phyloP scores from a whole-genome alignment of 805 yeast genomes.

The Nakazawaea wickerhamii region DNA sequence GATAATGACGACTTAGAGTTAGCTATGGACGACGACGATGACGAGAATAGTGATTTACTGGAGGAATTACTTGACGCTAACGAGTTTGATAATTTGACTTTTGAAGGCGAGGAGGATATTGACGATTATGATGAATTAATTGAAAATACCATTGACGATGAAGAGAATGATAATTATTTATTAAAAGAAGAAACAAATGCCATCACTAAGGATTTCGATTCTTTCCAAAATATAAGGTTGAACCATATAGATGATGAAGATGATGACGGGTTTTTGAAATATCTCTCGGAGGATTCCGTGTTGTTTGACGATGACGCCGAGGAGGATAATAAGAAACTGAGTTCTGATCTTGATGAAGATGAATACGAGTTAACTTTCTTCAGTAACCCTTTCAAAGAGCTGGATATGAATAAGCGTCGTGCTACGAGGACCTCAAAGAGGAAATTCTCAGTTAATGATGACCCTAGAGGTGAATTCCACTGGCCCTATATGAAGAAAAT shows the following conservation, averaged over 20 bases:
- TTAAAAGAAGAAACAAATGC: slow-evolving; percentile 38
- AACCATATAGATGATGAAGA: slow-evolving; percentile 24
- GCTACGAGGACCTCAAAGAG: not conserved
- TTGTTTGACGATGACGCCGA: slow-evolving; percentile 12
- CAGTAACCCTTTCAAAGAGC: slow-evolving; percentile 7
- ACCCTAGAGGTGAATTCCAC: slow-evolving; percentile 6
- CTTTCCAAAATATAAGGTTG: not conserved
- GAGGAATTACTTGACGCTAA: slow-evolving; percentile 13
- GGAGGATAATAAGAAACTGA: slow-evolving; percentile 16
- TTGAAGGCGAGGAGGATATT: slow-evolving; percentile 40
- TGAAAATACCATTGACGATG: slow-evolving; percentile 47
- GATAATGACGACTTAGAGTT: slow-evolving; percentile 34
- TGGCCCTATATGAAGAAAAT: slow-evolving; percentile 11
- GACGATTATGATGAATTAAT: slow-evolving; percentile 30
- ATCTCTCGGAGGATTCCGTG: slow-evolving; percentile 11
- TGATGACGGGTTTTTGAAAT: slow-evolving; percentile 16
- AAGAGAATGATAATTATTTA: slow-evolving; percentile 29
- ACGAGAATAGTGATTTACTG: slow-evolving; percentile 15
- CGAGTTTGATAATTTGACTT: slow-evolving; percentile 25
- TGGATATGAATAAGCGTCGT: not conserved
- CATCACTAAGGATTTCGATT: slow-evolving; percentile 32
- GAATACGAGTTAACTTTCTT: slow-evolving; percentile 17
- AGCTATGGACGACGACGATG: slow-evolving; percentile 31
- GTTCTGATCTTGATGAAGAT: slow-evolving; percentile 21
- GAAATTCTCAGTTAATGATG: slow-evolving; percentile 8